Evolutionary conservation across 768 basidiomycete genomes (phyloP).

Genomic region (Mycena latifolia): DNA sequence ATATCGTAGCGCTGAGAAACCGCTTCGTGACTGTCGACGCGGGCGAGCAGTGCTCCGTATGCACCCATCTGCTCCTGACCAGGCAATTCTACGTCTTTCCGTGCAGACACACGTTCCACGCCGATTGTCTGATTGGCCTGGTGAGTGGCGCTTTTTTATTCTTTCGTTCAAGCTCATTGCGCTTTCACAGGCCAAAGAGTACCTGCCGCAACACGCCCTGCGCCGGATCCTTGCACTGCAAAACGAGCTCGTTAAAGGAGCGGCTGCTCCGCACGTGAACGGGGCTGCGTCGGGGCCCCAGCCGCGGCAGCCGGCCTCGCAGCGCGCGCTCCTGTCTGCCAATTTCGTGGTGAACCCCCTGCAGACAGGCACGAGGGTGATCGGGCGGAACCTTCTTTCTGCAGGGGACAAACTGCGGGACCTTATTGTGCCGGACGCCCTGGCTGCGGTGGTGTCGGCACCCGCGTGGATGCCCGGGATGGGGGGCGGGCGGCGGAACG

Average conservation of each 20-base stretch:
- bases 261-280: slow-evolving; percentile 43
- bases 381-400: slow-evolving; percentile 85
- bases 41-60: slow-evolving; percentile 88
- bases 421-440: slow-evolving; percentile 93
- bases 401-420: slow-evolving; percentile 93
- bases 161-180: slow-evolving; percentile 15
- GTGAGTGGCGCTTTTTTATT: slow-evolving; percentile 63
- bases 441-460: slow-evolving; percentile 85
- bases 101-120: slow-evolving; percentile 97
- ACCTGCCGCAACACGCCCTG: slow-evolving; percentile 83
- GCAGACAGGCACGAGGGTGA: slow-evolving; percentile 73
- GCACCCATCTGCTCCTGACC: slow-evolving; percentile 80
- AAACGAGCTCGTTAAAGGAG: slow-evolving; percentile 79
- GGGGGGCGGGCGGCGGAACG: slow-evolving; percentile 63
- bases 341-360: slow-evolving; percentile 73
- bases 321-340: slow-evolving; percentile 81
- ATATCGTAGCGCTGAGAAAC: slow-evolving; percentile 86
- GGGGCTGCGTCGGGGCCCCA: slow-evolving; percentile 46
- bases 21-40: slow-evolving; percentile 94
- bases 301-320: slow-evolving; percentile 58
- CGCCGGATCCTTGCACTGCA: slow-evolving; percentile 91
- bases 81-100: slow-evolving; percentile 99
- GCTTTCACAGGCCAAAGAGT: slow-evolving; percentile 85
- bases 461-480: slow-evolving; percentile 85
- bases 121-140: slow-evolving; percentile 95